Percentiles rank a stretch among this genome's conserved stretches.
Conservation (phyloP, 2,329 filamentous ascomycete species). For the Fusarium sp. region DNA sequence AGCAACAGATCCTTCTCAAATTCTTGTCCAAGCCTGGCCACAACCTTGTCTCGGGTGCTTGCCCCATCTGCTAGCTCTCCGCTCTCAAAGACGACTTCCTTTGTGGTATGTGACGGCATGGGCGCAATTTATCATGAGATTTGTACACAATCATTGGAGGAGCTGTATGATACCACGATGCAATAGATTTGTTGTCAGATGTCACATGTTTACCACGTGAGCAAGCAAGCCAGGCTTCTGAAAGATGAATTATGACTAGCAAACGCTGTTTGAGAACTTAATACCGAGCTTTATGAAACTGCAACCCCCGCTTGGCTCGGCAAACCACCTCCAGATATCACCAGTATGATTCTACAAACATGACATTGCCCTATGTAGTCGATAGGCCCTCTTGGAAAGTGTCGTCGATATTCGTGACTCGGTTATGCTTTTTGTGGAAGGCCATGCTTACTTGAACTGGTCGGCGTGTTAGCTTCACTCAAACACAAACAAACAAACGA, state of each 20-base stretch:
- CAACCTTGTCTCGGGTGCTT: constrained; percentile 1
- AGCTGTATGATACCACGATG: constrained; percentile 42
- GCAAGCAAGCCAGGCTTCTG: background rate
- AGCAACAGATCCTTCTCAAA: constrained; percentile 1
- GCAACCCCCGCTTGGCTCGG: background rate
- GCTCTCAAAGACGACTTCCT: constrained; percentile 33
- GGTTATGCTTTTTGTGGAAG: too few species aligned
- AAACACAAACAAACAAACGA: too few species aligned
- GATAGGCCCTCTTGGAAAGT: too few species aligned
- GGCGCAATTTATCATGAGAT: constrained; percentile 34
- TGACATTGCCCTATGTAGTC: too few species aligned
- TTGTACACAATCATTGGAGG: constrained; percentile 28
- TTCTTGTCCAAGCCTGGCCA: constrained; percentile 2
- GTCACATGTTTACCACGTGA: background rate
- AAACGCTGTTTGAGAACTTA: background rate
- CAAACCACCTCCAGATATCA: background rate
- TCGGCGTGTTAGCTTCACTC: too few species aligned
- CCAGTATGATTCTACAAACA: background rate
- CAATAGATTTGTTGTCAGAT: constrained; percentile 35
- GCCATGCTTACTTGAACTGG: too few species aligned
- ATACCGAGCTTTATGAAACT: background rate
- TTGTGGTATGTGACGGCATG: constrained; percentile 37
- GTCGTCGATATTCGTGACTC: too few species aligned
- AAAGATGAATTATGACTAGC: background rate
- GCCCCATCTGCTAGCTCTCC: constrained; percentile 24